Conservation (phyloP, 2,329 filamentous ascomycete genomes). For the Claviceps sp. region DNA sequence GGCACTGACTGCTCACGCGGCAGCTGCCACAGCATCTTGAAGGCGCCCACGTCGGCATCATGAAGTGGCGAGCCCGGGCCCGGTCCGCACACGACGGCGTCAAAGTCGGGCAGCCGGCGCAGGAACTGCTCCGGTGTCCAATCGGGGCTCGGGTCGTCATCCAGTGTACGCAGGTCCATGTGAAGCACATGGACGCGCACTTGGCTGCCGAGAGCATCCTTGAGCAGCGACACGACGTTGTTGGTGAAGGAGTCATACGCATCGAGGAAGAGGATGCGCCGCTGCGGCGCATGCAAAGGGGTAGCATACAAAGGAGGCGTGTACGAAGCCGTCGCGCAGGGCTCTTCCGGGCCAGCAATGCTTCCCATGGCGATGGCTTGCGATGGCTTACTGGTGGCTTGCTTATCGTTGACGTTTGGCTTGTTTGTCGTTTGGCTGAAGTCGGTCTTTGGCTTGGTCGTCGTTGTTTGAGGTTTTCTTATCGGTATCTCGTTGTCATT, state of each 20-base stretch:
- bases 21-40: slow-evolving; percentile 61
- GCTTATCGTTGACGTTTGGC: too few relatives aligned
- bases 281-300: slow-evolving; percentile 2
- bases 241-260: slow-evolving; percentile 96
- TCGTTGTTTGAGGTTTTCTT: too few relatives aligned
- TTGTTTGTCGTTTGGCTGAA: too few relatives aligned
- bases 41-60: slow-evolving; percentile 67
- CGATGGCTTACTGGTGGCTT: too few relatives aligned
- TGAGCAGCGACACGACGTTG: slow-evolving; percentile 77
- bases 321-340: too few relatives aligned
- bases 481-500: too few relatives aligned
- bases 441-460: too few relatives aligned
- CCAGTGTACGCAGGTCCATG: slow-evolving; percentile 37
- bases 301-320: neutral
- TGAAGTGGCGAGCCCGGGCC: slow-evolving; percentile 72
- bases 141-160: slow-evolving; percentile 43
- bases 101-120: slow-evolving; percentile 42
- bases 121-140: slow-evolving; percentile 32
- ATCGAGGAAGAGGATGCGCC: slow-evolving; percentile 72
- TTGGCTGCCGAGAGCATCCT: slow-evolving; percentile 51
- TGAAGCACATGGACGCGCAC: slow-evolving; percentile 39
- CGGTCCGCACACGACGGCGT: slow-evolving; percentile 80
- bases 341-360: too few relatives aligned
- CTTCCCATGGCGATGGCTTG: too few relatives aligned
- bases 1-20: slow-evolving; percentile 48